phyloP scores from a whole-genome alignment of 2,329 filamentous ascomycete species.

The Rasamsonia emersonii region DNA sequence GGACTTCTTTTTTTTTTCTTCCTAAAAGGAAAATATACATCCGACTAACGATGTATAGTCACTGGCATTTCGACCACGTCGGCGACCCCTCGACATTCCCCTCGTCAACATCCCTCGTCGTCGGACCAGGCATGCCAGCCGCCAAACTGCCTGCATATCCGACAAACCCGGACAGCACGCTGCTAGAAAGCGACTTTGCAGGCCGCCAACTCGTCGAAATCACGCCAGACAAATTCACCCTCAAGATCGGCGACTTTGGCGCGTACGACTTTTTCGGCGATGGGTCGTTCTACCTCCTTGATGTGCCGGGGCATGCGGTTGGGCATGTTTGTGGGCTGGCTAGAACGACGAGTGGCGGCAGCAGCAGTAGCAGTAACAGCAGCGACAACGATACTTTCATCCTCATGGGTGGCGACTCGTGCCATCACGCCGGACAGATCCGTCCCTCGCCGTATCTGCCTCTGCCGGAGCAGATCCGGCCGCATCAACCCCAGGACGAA shows the following conservation, averaged over 20 bases:
- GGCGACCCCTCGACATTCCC: slow-evolving; percentile 11
- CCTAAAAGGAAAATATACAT: too few relatives aligned
- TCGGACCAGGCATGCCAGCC: slow-evolving; percentile 8
- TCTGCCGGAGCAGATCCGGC: slow-evolving; percentile 11
- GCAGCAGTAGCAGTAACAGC: too few relatives aligned
- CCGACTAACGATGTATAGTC: slow-evolving; percentile 10
- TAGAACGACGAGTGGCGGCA: slow-evolving; percentile 16
- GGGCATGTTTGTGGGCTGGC: slow-evolving; percentile 19
- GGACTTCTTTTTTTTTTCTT: too few relatives aligned
- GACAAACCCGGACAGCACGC: background rate
- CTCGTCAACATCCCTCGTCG: slow-evolving; percentile 5
- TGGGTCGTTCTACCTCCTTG: slow-evolving; percentile 20
- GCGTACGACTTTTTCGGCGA: slow-evolving; percentile 21
- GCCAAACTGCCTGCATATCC: slow-evolving; percentile 4
- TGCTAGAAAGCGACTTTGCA: slow-evolving; percentile 4
- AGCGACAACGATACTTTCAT: slow-evolving; percentile 11
- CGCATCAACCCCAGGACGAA: slow-evolving; percentile 2
- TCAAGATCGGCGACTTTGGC: slow-evolving; percentile 14
- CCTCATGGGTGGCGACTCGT: slow-evolving; percentile 15
- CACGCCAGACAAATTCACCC: slow-evolving; percentile 1
- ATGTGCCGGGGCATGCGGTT: slow-evolving; percentile 15
- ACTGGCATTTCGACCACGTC: slow-evolving; percentile 14
- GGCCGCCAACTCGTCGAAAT: slow-evolving; percentile 4
- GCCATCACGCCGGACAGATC: slow-evolving; percentile 30
- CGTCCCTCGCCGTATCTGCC: slow-evolving; percentile 18